phyloP scores from a whole-genome alignment of 2,329 filamentous ascomycete genomes.

The Proliferodiscus dingleyae region DNA sequence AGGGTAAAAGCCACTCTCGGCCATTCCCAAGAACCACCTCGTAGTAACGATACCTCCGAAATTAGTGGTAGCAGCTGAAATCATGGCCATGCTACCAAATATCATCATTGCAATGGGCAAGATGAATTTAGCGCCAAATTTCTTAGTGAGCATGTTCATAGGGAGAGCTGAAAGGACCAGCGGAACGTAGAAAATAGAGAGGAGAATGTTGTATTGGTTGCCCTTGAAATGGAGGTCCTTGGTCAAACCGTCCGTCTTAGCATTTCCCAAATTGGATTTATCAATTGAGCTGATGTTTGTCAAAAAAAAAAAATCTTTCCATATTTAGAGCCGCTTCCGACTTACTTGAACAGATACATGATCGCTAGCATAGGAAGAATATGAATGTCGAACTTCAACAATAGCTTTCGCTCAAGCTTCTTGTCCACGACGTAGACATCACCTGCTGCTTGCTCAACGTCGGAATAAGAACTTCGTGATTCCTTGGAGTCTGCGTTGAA shows the following conservation, averaged over 20 bases:
- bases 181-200: slow-evolving; percentile 58
- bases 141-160: slow-evolving; percentile 10
- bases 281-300: slow-evolving; percentile 25
- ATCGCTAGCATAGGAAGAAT: slow-evolving; percentile 40
- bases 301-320: too few species aligned
- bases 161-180: slow-evolving; percentile 51
- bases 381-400: slow-evolving; percentile 38
- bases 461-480: not conserved
- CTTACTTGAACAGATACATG: slow-evolving; percentile 40
- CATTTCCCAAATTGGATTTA: slow-evolving; percentile 38
- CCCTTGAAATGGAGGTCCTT: slow-evolving; percentile 37
- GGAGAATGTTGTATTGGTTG: slow-evolving; percentile 54
- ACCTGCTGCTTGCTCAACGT: not conserved
- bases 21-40: slow-evolving; percentile 46
- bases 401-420: not conserved
- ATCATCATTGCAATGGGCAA: slow-evolving; percentile 37
- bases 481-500: slow-evolving; percentile 3
- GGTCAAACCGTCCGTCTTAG: slow-evolving; percentile 39
- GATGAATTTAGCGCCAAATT: slow-evolving; percentile 40
- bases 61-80: slow-evolving; percentile 42
- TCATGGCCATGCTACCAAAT: slow-evolving; percentile 47
- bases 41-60: slow-evolving; percentile 44
- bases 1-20: slow-evolving; percentile 49
- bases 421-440: slow-evolving; percentile 1
- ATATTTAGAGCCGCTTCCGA: not conserved